Evolutionary conservation across 2,329 filamentous ascomycete species (phyloP).

Genomic region (Trichoderma aggressivum): DNA sequence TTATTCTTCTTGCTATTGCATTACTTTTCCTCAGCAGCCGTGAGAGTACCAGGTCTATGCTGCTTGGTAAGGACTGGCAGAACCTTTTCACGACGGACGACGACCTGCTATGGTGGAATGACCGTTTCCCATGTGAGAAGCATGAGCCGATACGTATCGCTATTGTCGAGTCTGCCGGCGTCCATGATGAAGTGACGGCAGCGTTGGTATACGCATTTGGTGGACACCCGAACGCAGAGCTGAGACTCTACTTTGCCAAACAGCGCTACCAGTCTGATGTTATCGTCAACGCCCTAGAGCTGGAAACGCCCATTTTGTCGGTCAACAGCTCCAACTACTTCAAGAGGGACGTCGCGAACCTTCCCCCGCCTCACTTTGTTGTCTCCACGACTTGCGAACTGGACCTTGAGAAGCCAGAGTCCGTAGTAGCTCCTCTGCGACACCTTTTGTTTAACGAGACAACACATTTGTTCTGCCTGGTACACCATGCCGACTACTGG

Average conservation of each 20-base stretch:
- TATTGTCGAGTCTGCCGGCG: constrained; percentile 12
- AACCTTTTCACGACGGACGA: constrained; percentile 5
- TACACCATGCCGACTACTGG: constrained; percentile 12
- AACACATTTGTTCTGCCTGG: constrained; percentile 7
- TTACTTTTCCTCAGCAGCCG: constrained; percentile 14
- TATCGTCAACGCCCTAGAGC: constrained; percentile 2
- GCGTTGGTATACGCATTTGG: constrained; percentile 16
- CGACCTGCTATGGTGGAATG: constrained; percentile 2
- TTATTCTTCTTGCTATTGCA: constrained; percentile 11
- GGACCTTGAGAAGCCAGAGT: constrained; percentile 10
- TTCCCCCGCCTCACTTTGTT: constrained; percentile 7
- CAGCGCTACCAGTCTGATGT: constrained; percentile 13
- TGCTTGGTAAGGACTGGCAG: constrained; percentile 1
- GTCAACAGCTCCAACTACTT: constrained; percentile 10
- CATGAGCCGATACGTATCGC: constrained; percentile 12
- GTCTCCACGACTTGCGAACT: constrained; percentile 11
- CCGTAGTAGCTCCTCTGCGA: constrained; percentile 3
- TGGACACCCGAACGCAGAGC: constrained; percentile 10
- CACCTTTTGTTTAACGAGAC: constrained; percentile 8
- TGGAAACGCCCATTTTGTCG: constrained; percentile 7
- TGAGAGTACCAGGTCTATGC: not conserved
- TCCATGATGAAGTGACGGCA: constrained; percentile 10
- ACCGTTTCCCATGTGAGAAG: constrained; percentile 8
- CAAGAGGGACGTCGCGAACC: not conserved
- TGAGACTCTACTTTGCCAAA: constrained; percentile 5